Conservation (phyloP, 805 yeast genomes). For the Cyberlindnera bimundalis region DNA sequence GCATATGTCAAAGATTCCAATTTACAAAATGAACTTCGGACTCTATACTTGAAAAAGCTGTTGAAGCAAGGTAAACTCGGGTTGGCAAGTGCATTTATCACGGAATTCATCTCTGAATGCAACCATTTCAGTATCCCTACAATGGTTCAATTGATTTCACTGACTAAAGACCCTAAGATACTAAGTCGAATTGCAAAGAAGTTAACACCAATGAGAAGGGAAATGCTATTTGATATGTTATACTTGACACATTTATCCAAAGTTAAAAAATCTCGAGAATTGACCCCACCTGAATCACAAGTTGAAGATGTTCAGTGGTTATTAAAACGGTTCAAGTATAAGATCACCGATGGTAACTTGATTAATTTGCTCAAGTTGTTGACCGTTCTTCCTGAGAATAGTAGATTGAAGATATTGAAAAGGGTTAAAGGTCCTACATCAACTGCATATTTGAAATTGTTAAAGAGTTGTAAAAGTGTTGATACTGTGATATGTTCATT, state of each 20-base stretch:
- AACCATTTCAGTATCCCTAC: conserved; percentile 5
- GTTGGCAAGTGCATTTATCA: conserved; percentile 5
- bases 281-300: conserved; percentile 11
- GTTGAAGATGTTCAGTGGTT: conserved; percentile 6
- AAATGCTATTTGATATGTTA: conserved; percentile 8
- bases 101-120: neutral
- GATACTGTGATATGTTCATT: neutral
- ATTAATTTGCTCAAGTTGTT: conserved; percentile 1
- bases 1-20: neutral
- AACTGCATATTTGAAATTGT: neutral
- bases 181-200: neutral
- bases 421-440: conserved; percentile 73
- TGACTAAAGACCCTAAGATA: conserved; percentile 1
- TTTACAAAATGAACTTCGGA: conserved; percentile 9
- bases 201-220: conserved; percentile 8
- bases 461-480: conserved; percentile 5
- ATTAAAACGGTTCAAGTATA: conserved; percentile 9
- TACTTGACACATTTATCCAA: neutral
- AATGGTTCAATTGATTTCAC: conserved; percentile 1
- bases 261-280: neutral
- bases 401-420: conserved; percentile 83
- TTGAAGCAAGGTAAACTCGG: conserved; percentile 8
- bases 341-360: conserved; percentile 8
- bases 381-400: conserved; percentile 27
- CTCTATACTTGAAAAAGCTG: conserved; percentile 12